Conservation (phyloP, 2,329 filamentous ascomycete genomes). For the Didymella arachidicola region DNA sequence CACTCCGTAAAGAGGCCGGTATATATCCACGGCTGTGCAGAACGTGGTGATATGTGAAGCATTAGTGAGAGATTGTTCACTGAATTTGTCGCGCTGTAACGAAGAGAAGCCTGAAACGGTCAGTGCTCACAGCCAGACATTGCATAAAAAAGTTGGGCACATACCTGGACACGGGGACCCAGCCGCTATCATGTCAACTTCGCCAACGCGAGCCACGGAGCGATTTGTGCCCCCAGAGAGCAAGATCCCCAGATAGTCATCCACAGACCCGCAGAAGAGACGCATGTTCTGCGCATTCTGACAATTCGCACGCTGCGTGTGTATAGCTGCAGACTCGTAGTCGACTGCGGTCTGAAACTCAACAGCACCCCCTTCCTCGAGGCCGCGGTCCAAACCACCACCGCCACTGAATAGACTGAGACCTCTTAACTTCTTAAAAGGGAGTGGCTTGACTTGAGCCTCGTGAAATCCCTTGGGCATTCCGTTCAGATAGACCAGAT, state of each 20-base stretch:
- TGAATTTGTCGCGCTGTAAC: conserved; percentile 67
- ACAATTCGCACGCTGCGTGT: conserved; percentile 76
- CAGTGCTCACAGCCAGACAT: background rate
- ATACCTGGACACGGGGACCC: conserved; percentile 74
- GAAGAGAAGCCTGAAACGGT: conserved; percentile 66
- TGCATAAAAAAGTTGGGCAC: background rate
- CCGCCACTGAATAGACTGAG: conserved; percentile 81
- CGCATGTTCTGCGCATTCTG: conserved; percentile 52
- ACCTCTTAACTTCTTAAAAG: conserved; percentile 48
- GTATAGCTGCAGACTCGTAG: conserved; percentile 67
- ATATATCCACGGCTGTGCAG: conserved; percentile 75
- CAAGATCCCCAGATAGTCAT: conserved; percentile 68
- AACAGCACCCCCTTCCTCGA: conserved; percentile 75
- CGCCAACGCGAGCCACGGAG: conserved; percentile 65
- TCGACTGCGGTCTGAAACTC: conserved; percentile 74
- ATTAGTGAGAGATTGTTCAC: conserved; percentile 67
- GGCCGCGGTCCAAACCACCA: conserved; percentile 77
- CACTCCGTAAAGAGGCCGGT: conserved; percentile 75
- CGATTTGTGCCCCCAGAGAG: conserved; percentile 56
- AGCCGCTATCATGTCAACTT: conserved; percentile 73
- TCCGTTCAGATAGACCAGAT: conserved; percentile 19
- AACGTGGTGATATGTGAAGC: conserved; percentile 81
- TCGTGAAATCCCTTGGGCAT: conserved; percentile 51
- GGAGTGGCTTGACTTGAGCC: conserved; percentile 62
- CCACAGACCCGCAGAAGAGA: conserved; percentile 75